These are phyloP conservation scores for Calvatia gigantea DNA, from an alignment of 768 basidiomycete genomes.

Conservation along the genomic window DNA sequence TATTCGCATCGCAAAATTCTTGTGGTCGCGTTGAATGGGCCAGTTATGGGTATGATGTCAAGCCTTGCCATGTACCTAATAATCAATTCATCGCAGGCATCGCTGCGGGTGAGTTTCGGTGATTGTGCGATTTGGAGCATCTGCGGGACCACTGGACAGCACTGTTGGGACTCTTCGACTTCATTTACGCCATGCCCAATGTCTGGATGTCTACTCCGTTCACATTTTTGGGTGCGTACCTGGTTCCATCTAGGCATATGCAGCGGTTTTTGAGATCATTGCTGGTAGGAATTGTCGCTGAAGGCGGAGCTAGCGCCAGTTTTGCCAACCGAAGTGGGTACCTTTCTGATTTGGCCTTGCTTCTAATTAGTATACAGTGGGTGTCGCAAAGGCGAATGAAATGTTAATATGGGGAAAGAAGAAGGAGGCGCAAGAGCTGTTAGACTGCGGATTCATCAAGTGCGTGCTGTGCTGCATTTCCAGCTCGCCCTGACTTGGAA, in stretches of 20 bases:
- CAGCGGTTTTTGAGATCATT: neutral
- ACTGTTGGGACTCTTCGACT: slow-evolving; percentile 71
- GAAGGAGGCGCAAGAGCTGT: slow-evolving; percentile 53
- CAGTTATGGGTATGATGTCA: slow-evolving; percentile 58
- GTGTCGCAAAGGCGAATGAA: slow-evolving; percentile 66
- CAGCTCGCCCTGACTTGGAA: neutral
- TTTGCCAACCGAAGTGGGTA: slow-evolving; percentile 63
- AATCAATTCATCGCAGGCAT: slow-evolving; percentile 41
- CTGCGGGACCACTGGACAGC: slow-evolving; percentile 30
- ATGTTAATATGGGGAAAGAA: slow-evolving; percentile 70
- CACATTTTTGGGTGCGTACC: slow-evolving; percentile 51
- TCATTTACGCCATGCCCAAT: slow-evolving; percentile 62
- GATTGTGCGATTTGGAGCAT: neutral
- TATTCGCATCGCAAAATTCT: slow-evolving; percentile 67
- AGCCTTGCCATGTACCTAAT: neutral
- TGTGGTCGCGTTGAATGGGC: slow-evolving; percentile 70
- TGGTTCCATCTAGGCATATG: neutral
- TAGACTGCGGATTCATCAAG: slow-evolving; percentile 64
- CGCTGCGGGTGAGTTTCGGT: slow-evolving; percentile 45
- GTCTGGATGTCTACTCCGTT: slow-evolving; percentile 67
- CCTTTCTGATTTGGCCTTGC: neutral
- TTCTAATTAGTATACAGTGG: slow-evolving; percentile 44
- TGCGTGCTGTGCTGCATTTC: slow-evolving; percentile 20
- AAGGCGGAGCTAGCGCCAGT: slow-evolving; percentile 66
- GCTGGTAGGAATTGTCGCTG: slow-evolving; percentile 54